Percentiles rank a stretch among this genome's conserved stretches.
Evolutionary conservation across 805 yeast species (phyloP).

Genomic region (Komagataella phaffii): DNA sequence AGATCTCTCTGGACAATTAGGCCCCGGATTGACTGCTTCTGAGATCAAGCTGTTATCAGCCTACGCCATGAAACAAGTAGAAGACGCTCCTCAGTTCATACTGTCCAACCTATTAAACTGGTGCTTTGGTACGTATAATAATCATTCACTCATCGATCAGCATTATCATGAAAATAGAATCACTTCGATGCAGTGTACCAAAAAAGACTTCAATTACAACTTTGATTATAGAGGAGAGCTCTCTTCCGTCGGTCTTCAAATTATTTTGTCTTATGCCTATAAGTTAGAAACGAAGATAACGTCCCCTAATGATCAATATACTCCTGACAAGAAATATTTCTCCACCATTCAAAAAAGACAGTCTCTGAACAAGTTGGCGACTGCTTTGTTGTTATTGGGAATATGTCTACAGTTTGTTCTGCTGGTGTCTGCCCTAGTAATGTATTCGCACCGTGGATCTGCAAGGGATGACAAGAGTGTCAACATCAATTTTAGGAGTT

Average conservation of each 20-base stretch:
- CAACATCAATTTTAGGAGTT: conserved; percentile 21
- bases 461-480: conserved; percentile 18
- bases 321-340: conserved; percentile 14
- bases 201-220: conserved; percentile 10
- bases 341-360: conserved; percentile 8
- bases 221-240: conserved; percentile 33
- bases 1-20: conserved; percentile 10
- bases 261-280: conserved; percentile 36
- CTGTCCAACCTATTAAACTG: conserved; percentile 25
- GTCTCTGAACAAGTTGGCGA: conserved; percentile 12
- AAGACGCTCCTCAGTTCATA: conserved; percentile 34
- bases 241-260: conserved; percentile 23
- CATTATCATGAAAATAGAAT: not conserved
- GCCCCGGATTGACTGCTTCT: conserved; percentile 26
- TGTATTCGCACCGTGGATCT: conserved; percentile 24
- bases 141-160: conserved; percentile 4
- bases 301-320: conserved; percentile 7
- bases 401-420: conserved; percentile 17
- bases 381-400: conserved; percentile 17
- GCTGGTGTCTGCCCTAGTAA: conserved; percentile 15
- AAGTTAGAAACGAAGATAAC: conserved; percentile 8
- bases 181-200: conserved; percentile 8
- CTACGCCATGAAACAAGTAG: conserved; percentile 32
- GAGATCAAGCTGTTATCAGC: conserved; percentile 29
- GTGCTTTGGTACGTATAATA: conserved; percentile 29